phyloP scores from a whole-genome alignment of 139 green algal genomes.

The Asterochloris erici region DNA sequence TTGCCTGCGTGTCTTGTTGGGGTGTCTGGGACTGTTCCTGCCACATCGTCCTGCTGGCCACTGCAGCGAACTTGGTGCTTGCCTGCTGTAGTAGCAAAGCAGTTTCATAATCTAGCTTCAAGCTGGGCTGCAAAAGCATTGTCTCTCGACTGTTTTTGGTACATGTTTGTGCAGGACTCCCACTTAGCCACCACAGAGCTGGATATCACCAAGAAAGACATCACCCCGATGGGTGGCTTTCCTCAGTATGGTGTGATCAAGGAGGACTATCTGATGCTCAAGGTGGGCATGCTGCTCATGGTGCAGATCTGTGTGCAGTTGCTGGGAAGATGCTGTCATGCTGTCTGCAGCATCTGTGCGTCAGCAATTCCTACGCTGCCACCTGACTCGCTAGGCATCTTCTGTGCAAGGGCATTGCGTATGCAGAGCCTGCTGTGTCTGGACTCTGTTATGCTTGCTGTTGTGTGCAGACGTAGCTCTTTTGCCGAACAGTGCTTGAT shows the following conservation, averaged over 20 bases:
- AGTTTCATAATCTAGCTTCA: no score
- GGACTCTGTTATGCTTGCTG: background rate
- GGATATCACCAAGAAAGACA: constrained; percentile 96
- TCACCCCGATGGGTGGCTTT: constrained; percentile 99
- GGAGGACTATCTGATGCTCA: constrained; percentile 99
- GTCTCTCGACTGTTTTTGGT: no score
- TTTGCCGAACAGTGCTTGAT: background rate
- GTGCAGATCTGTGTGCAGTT: background rate
- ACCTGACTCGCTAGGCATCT: background rate
- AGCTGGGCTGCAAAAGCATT: no score
- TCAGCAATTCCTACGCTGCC: background rate
- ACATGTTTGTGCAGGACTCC: constrained; percentile 25
- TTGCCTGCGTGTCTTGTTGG: no score
- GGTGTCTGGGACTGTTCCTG: no score
- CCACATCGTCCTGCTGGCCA: no score
- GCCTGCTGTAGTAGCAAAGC: no score
- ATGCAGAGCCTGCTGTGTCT: background rate
- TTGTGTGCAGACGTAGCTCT: no score
- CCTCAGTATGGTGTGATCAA: constrained; percentile 96
- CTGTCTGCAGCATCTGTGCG: background rate
- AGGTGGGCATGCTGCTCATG: constrained; percentile 46
- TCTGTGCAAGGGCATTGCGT: background rate
- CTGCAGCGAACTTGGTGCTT: no score
- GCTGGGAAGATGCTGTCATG: background rate
- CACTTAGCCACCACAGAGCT: constrained; percentile 91